Conservation (phyloP, 805 yeast species). For the Starmera quercuum region DNA sequence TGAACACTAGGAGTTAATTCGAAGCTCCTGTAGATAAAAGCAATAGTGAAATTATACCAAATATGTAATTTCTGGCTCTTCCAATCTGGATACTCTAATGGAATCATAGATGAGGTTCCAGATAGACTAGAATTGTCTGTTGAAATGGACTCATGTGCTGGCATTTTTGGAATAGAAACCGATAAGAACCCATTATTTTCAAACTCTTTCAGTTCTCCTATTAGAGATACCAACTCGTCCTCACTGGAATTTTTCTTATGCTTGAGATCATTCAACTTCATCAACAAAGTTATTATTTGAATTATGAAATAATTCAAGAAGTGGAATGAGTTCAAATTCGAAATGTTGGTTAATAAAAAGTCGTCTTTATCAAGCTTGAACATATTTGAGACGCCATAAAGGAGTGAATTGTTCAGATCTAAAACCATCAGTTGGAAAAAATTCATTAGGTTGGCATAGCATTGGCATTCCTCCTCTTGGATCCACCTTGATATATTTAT, state of each 20-base stretch:
- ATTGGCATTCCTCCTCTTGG: not conserved
- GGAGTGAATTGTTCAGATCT: not conserved
- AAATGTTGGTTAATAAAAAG: slow-evolving; percentile 8
- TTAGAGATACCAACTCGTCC: slow-evolving; percentile 1
- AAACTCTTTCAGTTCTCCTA: slow-evolving; percentile 10
- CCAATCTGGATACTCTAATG: slow-evolving; percentile 6
- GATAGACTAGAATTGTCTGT: slow-evolving; percentile 3
- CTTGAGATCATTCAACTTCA: slow-evolving; percentile 12
- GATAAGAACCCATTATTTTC: slow-evolving; percentile 13
- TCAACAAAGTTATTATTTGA: slow-evolving; percentile 7
- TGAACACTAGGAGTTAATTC: slow-evolving; percentile 1
- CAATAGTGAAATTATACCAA: slow-evolving; percentile 11
- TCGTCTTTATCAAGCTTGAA: slow-evolving; percentile 4
- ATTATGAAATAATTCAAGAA: slow-evolving; percentile 15
- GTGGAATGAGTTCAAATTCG: slow-evolving; percentile 13
- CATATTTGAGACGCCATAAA: slow-evolving; percentile 3
- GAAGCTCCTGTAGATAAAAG: slow-evolving; percentile 8
- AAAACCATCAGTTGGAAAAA: not conserved
- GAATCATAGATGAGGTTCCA: not conserved
- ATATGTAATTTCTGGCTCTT: slow-evolving; percentile 11
- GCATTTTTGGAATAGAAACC: slow-evolving; percentile 8
- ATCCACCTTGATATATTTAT: not conserved
- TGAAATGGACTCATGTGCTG: slow-evolving; percentile 2
- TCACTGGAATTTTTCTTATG: slow-evolving; percentile 3
- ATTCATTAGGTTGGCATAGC: not conserved